Evolutionary conservation across 1,284 basidiomycete species (phyloP).

Genomic region (Cerioporus squamosus): DNA sequence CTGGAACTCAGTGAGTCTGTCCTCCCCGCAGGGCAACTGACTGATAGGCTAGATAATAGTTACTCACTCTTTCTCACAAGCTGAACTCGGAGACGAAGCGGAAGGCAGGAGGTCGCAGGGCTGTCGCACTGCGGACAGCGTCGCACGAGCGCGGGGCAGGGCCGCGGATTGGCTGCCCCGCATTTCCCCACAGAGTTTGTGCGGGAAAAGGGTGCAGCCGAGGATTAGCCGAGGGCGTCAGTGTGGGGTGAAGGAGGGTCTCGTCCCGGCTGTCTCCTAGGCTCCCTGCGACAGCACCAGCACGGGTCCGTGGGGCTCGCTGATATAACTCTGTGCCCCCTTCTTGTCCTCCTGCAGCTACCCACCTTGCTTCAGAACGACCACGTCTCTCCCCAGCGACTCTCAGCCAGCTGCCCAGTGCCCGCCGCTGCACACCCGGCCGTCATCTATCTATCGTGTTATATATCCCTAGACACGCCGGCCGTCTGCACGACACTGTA

Average conservation of each 20-base stretch:
- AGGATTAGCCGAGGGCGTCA: neutral
- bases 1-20: too few relatives aligned
- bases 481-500: neutral
- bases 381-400: neutral
- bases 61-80: too few relatives aligned
- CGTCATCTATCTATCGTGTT: conserved; percentile 4
- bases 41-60: too few relatives aligned
- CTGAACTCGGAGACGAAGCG: too few relatives aligned
- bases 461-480: neutral
- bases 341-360: neutral
- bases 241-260: neutral
- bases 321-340: conserved; percentile 14
- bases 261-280: conserved; percentile 3
- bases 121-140: too few relatives aligned
- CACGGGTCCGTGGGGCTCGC: conserved; percentile 18
- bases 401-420: neutral
- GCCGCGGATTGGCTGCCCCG: neutral
- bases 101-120: too few relatives aligned
- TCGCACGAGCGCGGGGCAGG: too few relatives aligned
- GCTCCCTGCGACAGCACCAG: neutral
- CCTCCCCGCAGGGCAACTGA: too few relatives aligned
- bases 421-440: conserved; percentile 4
- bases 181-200: conserved; percentile 1
- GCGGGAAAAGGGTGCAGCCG: neutral
- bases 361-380: neutral